Percentiles rank a stretch among this genome's conserved stretches.
These are phyloP conservation scores for Coriaria nepalensis DNA, from an alignment of 306 rosid genomes.

Conservation along the genomic window DNA sequence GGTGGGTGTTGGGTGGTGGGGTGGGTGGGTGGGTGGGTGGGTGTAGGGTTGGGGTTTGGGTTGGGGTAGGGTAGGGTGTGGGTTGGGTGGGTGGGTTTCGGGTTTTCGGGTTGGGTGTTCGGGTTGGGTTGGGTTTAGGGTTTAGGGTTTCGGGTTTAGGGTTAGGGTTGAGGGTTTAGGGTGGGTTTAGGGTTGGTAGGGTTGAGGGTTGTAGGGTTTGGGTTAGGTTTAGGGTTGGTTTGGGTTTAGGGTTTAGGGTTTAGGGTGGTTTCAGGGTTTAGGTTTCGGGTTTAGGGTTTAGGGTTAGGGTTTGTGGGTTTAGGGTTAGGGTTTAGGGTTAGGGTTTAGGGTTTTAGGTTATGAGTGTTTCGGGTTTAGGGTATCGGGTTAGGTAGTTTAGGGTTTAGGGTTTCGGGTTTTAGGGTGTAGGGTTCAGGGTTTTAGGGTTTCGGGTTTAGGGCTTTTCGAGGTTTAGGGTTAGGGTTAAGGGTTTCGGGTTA, in stretches of 20 bases:
- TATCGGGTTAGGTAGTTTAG: conserved; percentile 9
- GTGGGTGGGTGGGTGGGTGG: background rate
- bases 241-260: conserved; percentile 8
- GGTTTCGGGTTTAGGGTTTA: conserved; percentile 1
- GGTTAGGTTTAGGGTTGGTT: conserved; percentile 3
- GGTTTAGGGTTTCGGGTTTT: conserved; percentile 13
- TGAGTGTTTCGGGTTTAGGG: no score
- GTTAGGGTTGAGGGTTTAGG: background rate
- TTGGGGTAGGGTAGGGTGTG: background rate
- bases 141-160: conserved; percentile 6
- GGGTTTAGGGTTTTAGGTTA: conserved; percentile 8
- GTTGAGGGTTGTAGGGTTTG: conserved; percentile 4
- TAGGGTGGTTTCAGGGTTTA: conserved; percentile 4
- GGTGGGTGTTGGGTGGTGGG: conserved; percentile 6
- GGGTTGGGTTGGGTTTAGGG: conserved; percentile 7
- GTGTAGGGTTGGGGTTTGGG: conserved; percentile 2
- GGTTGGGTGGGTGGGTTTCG: conserved; percentile 4
- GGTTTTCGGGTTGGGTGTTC: conserved; percentile 10
- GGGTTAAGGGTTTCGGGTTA: conserved; percentile 8
- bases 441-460: no score
- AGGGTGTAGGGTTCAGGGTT: no score
- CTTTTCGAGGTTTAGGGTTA: no score
- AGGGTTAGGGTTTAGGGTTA: conserved; percentile 4
- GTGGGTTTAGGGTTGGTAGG: conserved; percentile 5
- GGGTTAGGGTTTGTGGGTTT: conserved; percentile 1